phyloP scores from a whole-genome alignment of 129 eudicot genomes.

The Arctium minus region DNA sequence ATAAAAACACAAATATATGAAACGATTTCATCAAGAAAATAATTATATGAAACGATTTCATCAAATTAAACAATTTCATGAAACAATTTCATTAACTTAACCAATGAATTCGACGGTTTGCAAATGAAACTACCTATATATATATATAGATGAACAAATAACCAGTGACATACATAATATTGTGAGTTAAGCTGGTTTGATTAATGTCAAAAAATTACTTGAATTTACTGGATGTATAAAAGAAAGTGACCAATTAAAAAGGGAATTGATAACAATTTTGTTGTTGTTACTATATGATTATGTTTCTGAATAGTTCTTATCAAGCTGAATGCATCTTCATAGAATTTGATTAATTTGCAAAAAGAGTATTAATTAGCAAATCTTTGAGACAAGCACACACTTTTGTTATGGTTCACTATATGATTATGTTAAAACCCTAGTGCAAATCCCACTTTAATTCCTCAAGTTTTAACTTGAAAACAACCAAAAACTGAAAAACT shows the following conservation, averaged over 20 bases:
- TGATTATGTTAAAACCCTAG: constrained; percentile 4
- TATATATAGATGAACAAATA: too few relatives aligned
- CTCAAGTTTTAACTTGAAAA: not conserved
- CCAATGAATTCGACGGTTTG: too few relatives aligned
- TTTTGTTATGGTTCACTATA: not conserved
- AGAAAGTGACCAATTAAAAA: not conserved
- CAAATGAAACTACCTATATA: too few relatives aligned
- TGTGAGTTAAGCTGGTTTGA: not conserved
- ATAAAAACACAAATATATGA: too few relatives aligned
- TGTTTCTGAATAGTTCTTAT: too few relatives aligned
- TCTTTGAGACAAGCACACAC: not conserved
- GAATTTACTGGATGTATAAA: not conserved
- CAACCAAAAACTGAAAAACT: not conserved
- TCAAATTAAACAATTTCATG: too few relatives aligned
- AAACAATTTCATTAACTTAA: too few relatives aligned
- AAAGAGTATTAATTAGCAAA: not conserved
- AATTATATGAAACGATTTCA: too few relatives aligned
- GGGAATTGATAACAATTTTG: not conserved
- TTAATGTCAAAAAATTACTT: not conserved
- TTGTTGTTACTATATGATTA: not conserved
- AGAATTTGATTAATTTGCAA: not conserved
- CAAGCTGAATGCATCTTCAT: not conserved
- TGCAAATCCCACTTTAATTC: not conserved
- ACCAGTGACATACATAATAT: not conserved
- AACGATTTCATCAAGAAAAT: too few relatives aligned